Evolutionary conservation across 768 basidiomycete species (phyloP).

Genomic region (Mycena belliarum): DNA sequence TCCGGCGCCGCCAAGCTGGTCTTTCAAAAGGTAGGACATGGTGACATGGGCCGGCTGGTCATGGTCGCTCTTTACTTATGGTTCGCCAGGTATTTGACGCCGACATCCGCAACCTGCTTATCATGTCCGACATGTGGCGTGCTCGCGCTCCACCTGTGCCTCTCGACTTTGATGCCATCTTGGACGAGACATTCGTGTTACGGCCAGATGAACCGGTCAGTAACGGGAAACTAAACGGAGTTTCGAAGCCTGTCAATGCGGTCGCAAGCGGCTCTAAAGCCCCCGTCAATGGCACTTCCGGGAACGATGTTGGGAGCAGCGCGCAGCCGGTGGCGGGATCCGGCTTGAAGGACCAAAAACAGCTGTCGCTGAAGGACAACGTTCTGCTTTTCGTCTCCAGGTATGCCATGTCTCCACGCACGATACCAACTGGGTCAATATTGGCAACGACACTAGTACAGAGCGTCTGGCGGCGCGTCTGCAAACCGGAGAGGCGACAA

Average conservation of each 20-base stretch:
- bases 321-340: slow-evolving; percentile 11
- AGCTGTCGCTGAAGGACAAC: slow-evolving; percentile 77
- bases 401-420: slow-evolving; percentile 37
- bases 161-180: slow-evolving; percentile 78
- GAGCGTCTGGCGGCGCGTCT: slow-evolving; percentile 73
- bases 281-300: slow-evolving; percentile 30
- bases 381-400: slow-evolving; percentile 83
- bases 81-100: slow-evolving; percentile 73
- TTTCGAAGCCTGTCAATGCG: slow-evolving; percentile 27
- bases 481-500: slow-evolving; percentile 63
- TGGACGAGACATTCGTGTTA: slow-evolving; percentile 59
- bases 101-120: slow-evolving; percentile 86
- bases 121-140: slow-evolving; percentile 98
- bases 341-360: slow-evolving; percentile 79
- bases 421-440: not conserved
- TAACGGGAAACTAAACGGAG: slow-evolving; percentile 15
- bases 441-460: slow-evolving; percentile 51
- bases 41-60: too few species aligned
- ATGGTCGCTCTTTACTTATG: not conserved
- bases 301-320: slow-evolving; percentile 12
- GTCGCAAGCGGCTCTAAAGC: slow-evolving; percentile 25
- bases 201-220: slow-evolving; percentile 28
- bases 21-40: slow-evolving; percentile 96
- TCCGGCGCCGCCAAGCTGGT: slow-evolving; percentile 63
- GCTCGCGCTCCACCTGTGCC: slow-evolving; percentile 84